Conservation (phyloP, 495 filamentous ascomycete species). For the Xylaria curta region DNA sequence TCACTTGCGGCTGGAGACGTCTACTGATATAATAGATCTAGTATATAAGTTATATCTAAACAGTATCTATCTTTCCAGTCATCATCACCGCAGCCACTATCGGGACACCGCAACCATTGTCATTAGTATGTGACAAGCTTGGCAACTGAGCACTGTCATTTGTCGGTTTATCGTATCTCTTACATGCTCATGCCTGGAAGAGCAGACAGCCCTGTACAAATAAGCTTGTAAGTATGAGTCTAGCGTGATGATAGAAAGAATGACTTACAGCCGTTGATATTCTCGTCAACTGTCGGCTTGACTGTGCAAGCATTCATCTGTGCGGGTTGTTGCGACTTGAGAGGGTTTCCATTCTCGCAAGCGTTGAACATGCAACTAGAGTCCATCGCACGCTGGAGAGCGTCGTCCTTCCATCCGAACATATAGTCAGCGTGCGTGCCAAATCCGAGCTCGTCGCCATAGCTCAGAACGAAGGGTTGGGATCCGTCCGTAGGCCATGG, state of each 20-base stretch:
- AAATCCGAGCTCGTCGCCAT: slow-evolving; percentile 48
- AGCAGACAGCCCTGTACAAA: neutral
- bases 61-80: neutral
- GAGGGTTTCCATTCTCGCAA: slow-evolving; percentile 51
- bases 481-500: slow-evolving; percentile 52
- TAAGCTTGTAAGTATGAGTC: neutral
- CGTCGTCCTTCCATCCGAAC: slow-evolving; percentile 55
- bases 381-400: slow-evolving; percentile 54
- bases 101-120: neutral
- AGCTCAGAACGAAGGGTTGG: slow-evolving; percentile 54
- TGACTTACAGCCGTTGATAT: slow-evolving; percentile 48
- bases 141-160: neutral
- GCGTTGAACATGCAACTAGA: slow-evolving; percentile 52
- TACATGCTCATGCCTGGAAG: slow-evolving; percentile 18
- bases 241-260: neutral
- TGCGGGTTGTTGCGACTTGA: slow-evolving; percentile 51
- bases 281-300: slow-evolving; percentile 49
- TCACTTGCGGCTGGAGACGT: neutral
- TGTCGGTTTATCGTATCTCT: neutral
- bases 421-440: slow-evolving; percentile 56
- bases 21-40: neutral
- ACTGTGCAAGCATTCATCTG: slow-evolving; percentile 54
- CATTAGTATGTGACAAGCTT: neutral
- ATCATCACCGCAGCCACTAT: neutral
- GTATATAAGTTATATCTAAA: neutral